Evolutionary conservation across 495 filamentous ascomycete species (phyloP), one percentile per base, ranked within the genome.

Genomic region (Amphirosellinia nigrospora): DNA sequence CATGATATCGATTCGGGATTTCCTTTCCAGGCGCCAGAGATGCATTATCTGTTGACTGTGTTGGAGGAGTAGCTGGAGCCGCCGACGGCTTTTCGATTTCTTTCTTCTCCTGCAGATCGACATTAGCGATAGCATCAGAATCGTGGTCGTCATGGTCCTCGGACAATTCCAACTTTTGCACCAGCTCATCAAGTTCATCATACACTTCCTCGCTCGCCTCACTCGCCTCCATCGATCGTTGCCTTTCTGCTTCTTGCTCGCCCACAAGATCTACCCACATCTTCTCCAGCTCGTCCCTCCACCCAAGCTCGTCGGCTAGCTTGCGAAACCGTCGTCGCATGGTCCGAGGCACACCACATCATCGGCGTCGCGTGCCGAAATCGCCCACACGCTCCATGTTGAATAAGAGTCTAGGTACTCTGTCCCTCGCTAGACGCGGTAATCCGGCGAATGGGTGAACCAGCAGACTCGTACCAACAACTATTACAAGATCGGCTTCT

Each of bases 391-490:
- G 82, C 79, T 98, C 91, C 80, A 90, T 83, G 75, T 99, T 99
- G 75, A 99, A 92, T 15, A 99, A 85, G 23, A 98, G 81, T 48
- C 96, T 88, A 10, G 93, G 96, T 7, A 86, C 84, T 3, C 81
- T 81, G 1, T 90, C 85, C 10, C 73, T 70, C n/a, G 87, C 89
- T 62, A 90, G 80, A 0, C 79, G 74, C 0, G 96, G 95, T 61
- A 98, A 81, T 62, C 86, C 87, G 21, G 96, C 94, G 81, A 99
- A 98, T 0, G 96, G 96, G 65, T 94, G 91, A 26, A 99, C 96
- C 9, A 84, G 86, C 67, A 99, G 79, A 76, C 94, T 97, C 7
- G 95, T 97, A 3, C 96, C 96, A 89, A 98, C 93, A 46, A 99
- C 86, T 46, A 99, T 91, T 60, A 89, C 89, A 36, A 98, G 80